These are phyloP conservation scores for Yamadazyma scolyti DNA, from an alignment of 805 yeast species.

Conservation along the genomic window DNA sequence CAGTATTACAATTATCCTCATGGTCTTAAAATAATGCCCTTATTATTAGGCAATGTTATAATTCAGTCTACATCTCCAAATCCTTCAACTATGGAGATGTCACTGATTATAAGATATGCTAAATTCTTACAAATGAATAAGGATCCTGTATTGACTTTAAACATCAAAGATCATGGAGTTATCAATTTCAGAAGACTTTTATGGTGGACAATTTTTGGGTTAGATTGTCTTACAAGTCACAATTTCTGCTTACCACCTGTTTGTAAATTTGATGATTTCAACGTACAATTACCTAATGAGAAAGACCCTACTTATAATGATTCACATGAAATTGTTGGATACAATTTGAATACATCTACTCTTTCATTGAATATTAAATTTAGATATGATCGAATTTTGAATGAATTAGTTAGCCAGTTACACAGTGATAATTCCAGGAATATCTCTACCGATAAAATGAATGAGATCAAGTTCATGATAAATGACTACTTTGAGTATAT, in stretches of 20 bases:
- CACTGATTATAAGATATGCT: constrained; percentile 53
- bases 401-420: constrained; percentile 49
- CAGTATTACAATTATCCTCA: constrained; percentile 50
- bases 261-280: constrained; percentile 49
- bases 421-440: constrained; percentile 46
- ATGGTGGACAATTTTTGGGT: constrained; percentile 67
- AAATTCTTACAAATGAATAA: constrained; percentile 54
- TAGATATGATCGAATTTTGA: constrained; percentile 47
- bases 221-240: constrained; percentile 55
- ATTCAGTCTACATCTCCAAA: constrained; percentile 53
- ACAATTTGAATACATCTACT: constrained; percentile 40
- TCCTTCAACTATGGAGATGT: constrained; percentile 53
- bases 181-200: constrained; percentile 52
- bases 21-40: constrained; percentile 39
- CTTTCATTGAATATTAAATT: constrained; percentile 53
- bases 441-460: constrained; percentile 39
- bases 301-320: constrained; percentile 32
- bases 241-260: constrained; percentile 55
- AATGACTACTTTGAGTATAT: constrained; percentile 48
- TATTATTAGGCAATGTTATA: constrained; percentile 45
- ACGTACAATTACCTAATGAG: constrained; percentile 53
- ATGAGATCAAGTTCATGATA: constrained; percentile 45
- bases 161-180: constrained; percentile 43
- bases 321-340: constrained; percentile 24
- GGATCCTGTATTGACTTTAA: constrained; percentile 55